Base-by-base conservation (phyloP, 2,329 filamentous ascomycete species). In the Ciborinia camelliae region DNA sequence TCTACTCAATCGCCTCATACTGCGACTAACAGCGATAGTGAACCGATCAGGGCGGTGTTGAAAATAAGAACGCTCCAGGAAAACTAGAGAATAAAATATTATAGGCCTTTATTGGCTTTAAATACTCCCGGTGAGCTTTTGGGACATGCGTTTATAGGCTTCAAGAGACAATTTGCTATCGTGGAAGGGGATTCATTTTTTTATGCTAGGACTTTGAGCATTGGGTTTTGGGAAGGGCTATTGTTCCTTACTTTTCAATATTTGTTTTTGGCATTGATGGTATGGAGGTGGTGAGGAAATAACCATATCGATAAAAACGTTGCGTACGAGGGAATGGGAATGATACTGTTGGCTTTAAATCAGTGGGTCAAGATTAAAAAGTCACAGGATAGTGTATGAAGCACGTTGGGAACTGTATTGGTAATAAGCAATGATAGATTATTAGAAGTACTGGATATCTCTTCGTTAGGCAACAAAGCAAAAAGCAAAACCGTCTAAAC, bases 391-490 rank as follows among this genome's bases (percentile, higher is more conserved):
- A 0, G 7, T 15, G 4, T 3, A 6, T 45, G 12, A 45, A 45
- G 26, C 32, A 20, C 14, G 26, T 57, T 32, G 1, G 20, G 20
- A 7, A 45, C 18, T 47, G 28, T 23, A 18, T 7, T 9, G 8
- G 18, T 57, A 43, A 43, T 10, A 8, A 45, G 12, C 39, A 45
- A 47, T 14, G 41, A 47, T 58, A 23, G 18, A 35, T 35, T 59
- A 47, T 47, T 48, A 59, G 5, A 59, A 47, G n/a, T n/a, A 35
- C 47, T 37, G 55, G 55, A 59, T 59, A 59, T 59, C 55, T 59
- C 35, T 59, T 59, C 28, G 26, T 20, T 35, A 35, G 26, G 55
- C 41, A 47, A 47, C 14, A 32, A 57, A 32, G 28, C 41, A 45
- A 45, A 54, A 47, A 26, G 9, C 30, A 37, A n/a, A 47, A 23